phyloP scores from a whole-genome alignment of 192 early-diverging fungal genomes.

The Backusella parvicylindrica region DNA sequence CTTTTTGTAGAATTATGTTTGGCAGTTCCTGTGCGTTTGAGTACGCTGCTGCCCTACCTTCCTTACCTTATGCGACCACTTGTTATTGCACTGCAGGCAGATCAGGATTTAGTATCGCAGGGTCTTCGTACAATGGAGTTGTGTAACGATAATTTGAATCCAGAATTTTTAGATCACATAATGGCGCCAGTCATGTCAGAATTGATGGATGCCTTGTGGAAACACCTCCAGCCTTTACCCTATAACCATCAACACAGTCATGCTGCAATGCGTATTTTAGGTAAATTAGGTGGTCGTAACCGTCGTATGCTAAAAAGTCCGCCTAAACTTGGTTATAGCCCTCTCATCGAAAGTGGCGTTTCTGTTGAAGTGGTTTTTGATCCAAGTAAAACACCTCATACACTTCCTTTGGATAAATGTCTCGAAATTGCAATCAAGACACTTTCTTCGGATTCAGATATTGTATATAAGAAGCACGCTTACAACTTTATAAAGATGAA shows the following conservation, averaged over 20 bases:
- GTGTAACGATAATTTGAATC: conserved; percentile 97
- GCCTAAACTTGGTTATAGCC: conserved; percentile 43
- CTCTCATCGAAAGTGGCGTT: conserved; percentile 50
- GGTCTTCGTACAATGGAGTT: conserved; percentile 96
- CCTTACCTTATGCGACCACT: conserved; percentile 95
- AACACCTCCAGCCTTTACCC: conserved; percentile 85
- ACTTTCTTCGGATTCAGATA: conserved; percentile 48
- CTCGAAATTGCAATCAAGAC: conserved; percentile 51
- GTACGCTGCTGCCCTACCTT: conserved; percentile 89
- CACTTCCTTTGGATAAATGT: conserved; percentile 57
- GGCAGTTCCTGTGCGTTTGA: conserved; percentile 94
- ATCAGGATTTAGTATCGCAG: conserved; percentile 91
- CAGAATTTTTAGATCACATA: conserved; percentile 96
- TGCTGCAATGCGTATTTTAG: conserved; percentile 88
- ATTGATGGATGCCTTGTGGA: conserved; percentile 92
- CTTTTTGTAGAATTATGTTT: conserved; percentile 96
- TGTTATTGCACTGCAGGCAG: conserved; percentile 87
- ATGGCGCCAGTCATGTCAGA: conserved; percentile 91
- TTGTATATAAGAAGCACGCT: conserved; percentile 53
- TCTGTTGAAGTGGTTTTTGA: conserved; percentile 61
- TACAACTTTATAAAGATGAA: conserved; percentile 68
- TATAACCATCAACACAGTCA: conserved; percentile 82
- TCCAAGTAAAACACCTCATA: conserved; percentile 42
- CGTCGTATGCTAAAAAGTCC: conserved; percentile 80
- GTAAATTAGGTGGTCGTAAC: conserved; percentile 97